Evolutionary conservation across 73 alveolate species (phyloP), one percentile per base, ranked within the genome.

Genomic region (Paramecium pentaurelia): DNA sequence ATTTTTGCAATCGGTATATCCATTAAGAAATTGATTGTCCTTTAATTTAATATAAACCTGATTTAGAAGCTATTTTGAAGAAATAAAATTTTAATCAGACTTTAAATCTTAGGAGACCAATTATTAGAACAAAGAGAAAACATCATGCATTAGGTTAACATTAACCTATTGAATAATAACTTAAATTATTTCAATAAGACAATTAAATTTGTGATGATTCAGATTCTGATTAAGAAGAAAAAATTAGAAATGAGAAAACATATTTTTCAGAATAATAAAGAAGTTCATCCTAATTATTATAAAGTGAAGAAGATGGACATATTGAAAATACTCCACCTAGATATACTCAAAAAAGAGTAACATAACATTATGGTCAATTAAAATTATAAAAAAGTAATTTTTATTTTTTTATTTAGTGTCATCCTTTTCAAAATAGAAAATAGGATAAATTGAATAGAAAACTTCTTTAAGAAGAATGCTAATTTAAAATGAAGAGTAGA

Each of bases 11-110:
- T 22, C 8, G 90, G 9, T 77, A 77, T 44, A 27, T 30, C 3
- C 90, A 77, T 47, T 28, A 44, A 44, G 71, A 77, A 25, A 60
- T 60, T 25, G 83, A 60, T 60, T 60, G 83, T 60, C 83, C 83
- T 11, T 25, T 60, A 4, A 30, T 60, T 30, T 60, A 60, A 60
- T 60, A 60, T 60, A 60, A 60, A 44, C 90, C 90, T 30, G 71
- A 77, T 77, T 11, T 73, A 25, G 87, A 73, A 73, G 68, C 68
- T 14, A 12, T 51, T 2, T 1, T 51, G 28, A 51, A 51, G 18
- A 51, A 51, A 51, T n/a, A 51, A 14, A n/a, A 51, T 16, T 51
- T 51, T 51, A 16, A 16, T 1, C 6, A 51, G 14, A 16, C 14
- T 51, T 9, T 54, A 16, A 54, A 54, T 54, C 25, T n/a, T 18